Percentiles rank a stretch among this genome's conserved stretches.
Evolutionary conservation across 2,329 filamentous ascomycete genomes (phyloP).

Genomic region (Fusarium albidum): DNA sequence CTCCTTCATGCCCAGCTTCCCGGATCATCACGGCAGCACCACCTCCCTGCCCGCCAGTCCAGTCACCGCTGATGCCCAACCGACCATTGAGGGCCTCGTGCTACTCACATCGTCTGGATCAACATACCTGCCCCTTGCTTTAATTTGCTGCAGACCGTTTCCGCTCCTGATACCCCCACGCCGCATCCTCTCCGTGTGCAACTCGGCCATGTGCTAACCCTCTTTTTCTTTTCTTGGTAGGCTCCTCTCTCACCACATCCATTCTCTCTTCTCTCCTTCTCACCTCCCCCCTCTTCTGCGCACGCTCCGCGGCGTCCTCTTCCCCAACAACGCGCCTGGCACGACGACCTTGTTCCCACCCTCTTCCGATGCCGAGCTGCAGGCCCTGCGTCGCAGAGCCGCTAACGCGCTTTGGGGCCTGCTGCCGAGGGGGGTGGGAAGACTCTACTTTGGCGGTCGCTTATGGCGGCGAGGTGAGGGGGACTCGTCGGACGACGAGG

Average conservation of each 20-base stretch:
- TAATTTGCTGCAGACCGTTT: constrained; percentile 15
- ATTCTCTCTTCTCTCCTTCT: constrained; percentile 67
- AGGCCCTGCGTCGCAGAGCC: constrained; percentile 71
- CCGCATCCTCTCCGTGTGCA: constrained; percentile 23
- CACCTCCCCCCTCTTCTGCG: constrained; percentile 73
- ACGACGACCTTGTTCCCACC: constrained; percentile 69
- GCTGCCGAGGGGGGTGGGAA: constrained; percentile 56
- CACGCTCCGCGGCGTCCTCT: constrained; percentile 78
- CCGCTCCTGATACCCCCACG: constrained; percentile 30
- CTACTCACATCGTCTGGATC: constrained; percentile 24
- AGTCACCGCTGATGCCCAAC: constrained; percentile 30
- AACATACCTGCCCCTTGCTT: constrained; percentile 26
- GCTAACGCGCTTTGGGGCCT: constrained; percentile 65
- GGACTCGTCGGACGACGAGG: constrained; percentile 43
- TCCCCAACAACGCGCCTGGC: constrained; percentile 83
- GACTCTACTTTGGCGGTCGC: constrained; percentile 59
- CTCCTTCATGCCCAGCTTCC: constrained; percentile 19
- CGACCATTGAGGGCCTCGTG: constrained; percentile 31
- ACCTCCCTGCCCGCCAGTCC: constrained; percentile 10
- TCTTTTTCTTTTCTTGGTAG: constrained; percentile 48
- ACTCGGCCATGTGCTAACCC: constrained; percentile 35
- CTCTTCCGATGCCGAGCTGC: constrained; percentile 65
- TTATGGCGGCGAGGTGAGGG: constrained; percentile 39
- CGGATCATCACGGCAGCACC: constrained; percentile 34
- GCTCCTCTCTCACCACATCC: constrained; percentile 66